Percentiles rank a stretch among this genome's conserved stretches.
Evolutionary conservation across 2,329 filamentous ascomycete species (phyloP).

Genomic region (Fusarium illudens): DNA sequence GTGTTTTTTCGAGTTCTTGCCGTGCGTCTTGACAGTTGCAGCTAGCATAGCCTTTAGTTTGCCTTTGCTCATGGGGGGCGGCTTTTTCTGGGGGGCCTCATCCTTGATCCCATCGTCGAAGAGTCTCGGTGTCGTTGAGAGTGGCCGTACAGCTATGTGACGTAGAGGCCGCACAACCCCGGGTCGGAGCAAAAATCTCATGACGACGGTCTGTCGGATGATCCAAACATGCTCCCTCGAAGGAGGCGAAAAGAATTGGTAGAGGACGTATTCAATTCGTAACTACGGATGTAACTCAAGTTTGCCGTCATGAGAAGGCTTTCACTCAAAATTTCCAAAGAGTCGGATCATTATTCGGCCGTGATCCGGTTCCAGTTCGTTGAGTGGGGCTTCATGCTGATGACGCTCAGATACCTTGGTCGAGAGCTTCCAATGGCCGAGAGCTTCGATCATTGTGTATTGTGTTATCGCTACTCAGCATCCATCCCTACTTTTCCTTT

Average conservation of each 20-base stretch:
- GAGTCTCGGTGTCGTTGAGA: conserved; percentile 40
- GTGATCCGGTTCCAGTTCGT: conserved; percentile 9
- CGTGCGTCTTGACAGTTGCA: neutral
- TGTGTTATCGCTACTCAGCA: neutral
- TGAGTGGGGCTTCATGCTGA: conserved; percentile 30
- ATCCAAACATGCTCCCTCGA: conserved; percentile 28
- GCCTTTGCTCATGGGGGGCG: neutral
- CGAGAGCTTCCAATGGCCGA: conserved; percentile 28
- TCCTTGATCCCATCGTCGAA: neutral
- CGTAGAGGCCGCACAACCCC: conserved; percentile 38
- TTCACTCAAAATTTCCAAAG: conserved; percentile 32
- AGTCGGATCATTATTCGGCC: conserved; percentile 35
- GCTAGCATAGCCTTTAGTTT: neutral
- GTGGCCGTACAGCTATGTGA: conserved; percentile 28
- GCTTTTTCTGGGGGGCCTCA: neutral
- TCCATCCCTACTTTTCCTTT: neutral
- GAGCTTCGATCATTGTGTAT: conserved; percentile 39
- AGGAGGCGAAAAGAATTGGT: neutral
- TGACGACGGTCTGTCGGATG: conserved; percentile 28
- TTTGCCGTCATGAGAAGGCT: conserved; percentile 28
- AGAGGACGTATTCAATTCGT: conserved; percentile 6
- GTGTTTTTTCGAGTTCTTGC: conserved; percentile 9
- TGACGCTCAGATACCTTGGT: conserved; percentile 31
- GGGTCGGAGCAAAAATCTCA: conserved; percentile 44
- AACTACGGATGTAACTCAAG: conserved; percentile 1